Evolutionary conservation across 768 basidiomycete genomes (phyloP), one percentile per base, ranked within the genome.

Genomic region (Amanita muscaria): DNA sequence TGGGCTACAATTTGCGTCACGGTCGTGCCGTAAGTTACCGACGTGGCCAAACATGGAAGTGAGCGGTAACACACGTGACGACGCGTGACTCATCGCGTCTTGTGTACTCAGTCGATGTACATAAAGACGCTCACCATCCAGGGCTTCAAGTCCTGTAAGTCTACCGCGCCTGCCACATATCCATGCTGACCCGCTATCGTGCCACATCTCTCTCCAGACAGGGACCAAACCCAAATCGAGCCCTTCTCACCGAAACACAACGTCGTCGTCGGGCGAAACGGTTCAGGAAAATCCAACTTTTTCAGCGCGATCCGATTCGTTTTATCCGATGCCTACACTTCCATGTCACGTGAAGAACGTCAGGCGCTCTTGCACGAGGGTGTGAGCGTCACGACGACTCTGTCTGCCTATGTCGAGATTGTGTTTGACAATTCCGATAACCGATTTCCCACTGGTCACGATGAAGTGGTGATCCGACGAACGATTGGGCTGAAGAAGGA

Each of bases 401-500:
- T 98, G 44, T 90, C 88, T 40, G 96, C 96, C 8, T 98, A 81
- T 56, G 86, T 88, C 38, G 94, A 98, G 63, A 93, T 97, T 39
- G 76, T 96, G 1, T 97, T 97, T 59, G 94, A 97, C 68, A 98
- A 96, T 62, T 73, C 81, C 3, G 92, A 96, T 62, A 84, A 85
- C 49, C 80, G 96, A 2, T 97, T 99, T 60, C 92, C 92, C 1
- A 98, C 92, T 14, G 83, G 84, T 10, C 79, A 86, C 42, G 82
- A 88, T 1, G 89, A 92, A 50, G 77, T 96, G 34, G 78, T 88
- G 23, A 72, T 99, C 3, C 78, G 96, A 10, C 77, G 96, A 23
- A 98, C 96, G 2, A 97, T 99, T 46, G 96, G 96, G 40, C 61
- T 92, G 33, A 98, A 99, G 73, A 99, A 98, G 66, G 96, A 98